Evolutionary conservation across 148 eudicot species (phyloP).

Genomic region (Spergularia marina): DNA sequence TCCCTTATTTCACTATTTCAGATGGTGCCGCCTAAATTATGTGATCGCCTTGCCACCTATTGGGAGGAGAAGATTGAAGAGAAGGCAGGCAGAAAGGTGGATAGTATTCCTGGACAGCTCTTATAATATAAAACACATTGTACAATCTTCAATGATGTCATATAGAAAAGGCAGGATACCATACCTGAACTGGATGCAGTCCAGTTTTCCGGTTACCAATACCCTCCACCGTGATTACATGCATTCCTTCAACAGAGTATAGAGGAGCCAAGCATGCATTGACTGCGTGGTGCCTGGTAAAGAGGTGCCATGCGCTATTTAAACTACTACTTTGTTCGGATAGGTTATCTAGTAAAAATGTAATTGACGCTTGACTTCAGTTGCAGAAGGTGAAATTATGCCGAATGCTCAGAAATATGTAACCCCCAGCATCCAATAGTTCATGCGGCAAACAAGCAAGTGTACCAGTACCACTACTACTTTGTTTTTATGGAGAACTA

Average conservation of each 20-base stretch:
- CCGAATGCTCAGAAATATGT: not conserved
- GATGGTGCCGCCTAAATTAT: not conserved
- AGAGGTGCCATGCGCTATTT: not conserved
- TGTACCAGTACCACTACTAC: not conserved
- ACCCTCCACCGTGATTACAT: constrained; percentile 97
- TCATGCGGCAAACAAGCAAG: not conserved
- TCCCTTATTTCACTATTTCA: not conserved
- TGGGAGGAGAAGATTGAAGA: too few relatives aligned
- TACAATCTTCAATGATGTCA: not conserved
- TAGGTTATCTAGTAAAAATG: constrained; percentile 1
- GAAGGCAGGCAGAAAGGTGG: too few relatives aligned
- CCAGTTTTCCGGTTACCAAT: constrained; percentile 74
- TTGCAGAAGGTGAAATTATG: not conserved
- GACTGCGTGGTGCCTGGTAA: constrained; percentile 70
- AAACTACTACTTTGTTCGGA: constrained; percentile 5
- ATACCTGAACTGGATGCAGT: constrained; percentile 98
- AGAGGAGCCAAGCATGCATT: constrained; percentile 97
- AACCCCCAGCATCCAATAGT: not conserved
- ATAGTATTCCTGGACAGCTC: too few relatives aligned
- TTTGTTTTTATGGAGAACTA: not conserved
- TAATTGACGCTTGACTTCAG: not conserved
- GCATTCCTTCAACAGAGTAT: constrained; percentile 96
- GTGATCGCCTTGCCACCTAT: not conserved
- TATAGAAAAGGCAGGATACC: not conserved
- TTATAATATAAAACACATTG: not conserved